These are phyloP conservation scores for Fusarium protoensiforme DNA, from an alignment of 2,329 filamentous ascomycete species.

Conservation along the genomic window DNA sequence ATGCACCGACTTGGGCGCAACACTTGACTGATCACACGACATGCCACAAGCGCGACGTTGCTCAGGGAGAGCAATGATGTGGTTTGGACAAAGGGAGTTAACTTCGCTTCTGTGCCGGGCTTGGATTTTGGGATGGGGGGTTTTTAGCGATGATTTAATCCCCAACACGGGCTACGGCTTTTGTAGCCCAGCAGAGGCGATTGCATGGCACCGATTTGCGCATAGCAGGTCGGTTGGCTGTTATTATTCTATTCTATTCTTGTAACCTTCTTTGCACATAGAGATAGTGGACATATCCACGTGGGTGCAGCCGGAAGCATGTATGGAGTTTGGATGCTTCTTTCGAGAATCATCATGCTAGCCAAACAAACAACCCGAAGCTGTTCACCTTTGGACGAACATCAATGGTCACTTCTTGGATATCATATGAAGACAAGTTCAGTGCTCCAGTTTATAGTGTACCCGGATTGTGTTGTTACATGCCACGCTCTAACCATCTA, in stretches of 20 bases:
- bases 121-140: conserved; percentile 18
- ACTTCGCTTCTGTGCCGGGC: conserved; percentile 13
- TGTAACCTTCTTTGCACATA: conserved; percentile 25
- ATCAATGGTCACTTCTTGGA: conserved; percentile 11
- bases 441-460: conserved; percentile 32
- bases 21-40: conserved; percentile 4
- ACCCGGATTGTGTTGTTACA: conserved; percentile 40
- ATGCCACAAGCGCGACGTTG: not conserved
- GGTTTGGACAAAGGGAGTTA: conserved; percentile 7
- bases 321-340: not conserved
- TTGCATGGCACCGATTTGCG: conserved; percentile 7
- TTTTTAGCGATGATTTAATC: conserved; percentile 32
- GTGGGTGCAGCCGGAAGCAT: conserved; percentile 3
- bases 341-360: not conserved
- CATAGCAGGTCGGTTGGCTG: not conserved
- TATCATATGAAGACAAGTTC: conserved; percentile 18
- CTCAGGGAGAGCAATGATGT: conserved; percentile 8
- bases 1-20: conserved; percentile 9
- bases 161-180: conserved; percentile 9
- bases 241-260: conserved; percentile 30
- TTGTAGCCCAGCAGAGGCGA: conserved; percentile 12
- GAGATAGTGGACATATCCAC: conserved; percentile 4
- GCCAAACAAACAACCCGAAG: not conserved
- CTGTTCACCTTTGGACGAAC: not conserved
- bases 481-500: conserved; percentile 32